These are phyloP conservation scores for Lactarius vividus DNA, from an alignment of 768 basidiomycete species.

Conservation along the genomic window DNA sequence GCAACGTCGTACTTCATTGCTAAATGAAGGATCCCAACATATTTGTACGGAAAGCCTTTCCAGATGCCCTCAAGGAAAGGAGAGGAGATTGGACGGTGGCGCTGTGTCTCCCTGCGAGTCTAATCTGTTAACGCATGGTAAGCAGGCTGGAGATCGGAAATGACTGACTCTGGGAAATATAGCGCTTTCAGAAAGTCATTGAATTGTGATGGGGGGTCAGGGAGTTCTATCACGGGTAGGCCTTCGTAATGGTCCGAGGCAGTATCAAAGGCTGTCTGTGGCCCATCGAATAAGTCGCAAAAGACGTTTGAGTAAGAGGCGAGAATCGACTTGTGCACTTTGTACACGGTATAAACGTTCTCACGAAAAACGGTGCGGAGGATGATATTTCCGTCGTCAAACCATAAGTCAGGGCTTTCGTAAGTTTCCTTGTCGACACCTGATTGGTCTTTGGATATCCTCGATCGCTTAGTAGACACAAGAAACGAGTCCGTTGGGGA, in stretches of 20 bases:
- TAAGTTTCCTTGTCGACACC: slow-evolving; percentile 14
- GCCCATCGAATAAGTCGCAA: slow-evolving; percentile 20
- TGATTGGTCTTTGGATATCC: slow-evolving; percentile 9
- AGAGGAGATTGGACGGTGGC: slow-evolving; percentile 23
- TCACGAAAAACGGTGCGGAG: slow-evolving; percentile 15
- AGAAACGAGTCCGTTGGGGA: slow-evolving; percentile 22
- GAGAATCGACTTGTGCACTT: slow-evolving; percentile 27
- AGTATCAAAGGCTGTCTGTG: slow-evolving; percentile 15
- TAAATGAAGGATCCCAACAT: slow-evolving; percentile 21
- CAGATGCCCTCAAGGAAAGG: slow-evolving; percentile 23
- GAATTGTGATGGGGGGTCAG: slow-evolving; percentile 21
- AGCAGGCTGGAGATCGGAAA: neutral
- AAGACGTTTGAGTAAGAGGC: slow-evolving; percentile 22
- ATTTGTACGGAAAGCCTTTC: slow-evolving; percentile 25
- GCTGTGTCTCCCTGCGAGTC: slow-evolving; percentile 18
- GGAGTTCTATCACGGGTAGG: slow-evolving; percentile 23
- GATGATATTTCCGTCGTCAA: slow-evolving; percentile 27
- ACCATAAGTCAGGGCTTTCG: slow-evolving; percentile 25
- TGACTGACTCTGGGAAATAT: slow-evolving; percentile 24
- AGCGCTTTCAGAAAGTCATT: slow-evolving; percentile 22
- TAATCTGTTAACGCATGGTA: neutral
- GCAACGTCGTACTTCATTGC: slow-evolving; percentile 21
- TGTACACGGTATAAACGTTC: slow-evolving; percentile 14
- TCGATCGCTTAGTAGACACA: slow-evolving; percentile 11
- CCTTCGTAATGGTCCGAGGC: slow-evolving; percentile 25